Conservation (phyloP, 306 rosid genomes). For the Neltuma alba region DNA sequence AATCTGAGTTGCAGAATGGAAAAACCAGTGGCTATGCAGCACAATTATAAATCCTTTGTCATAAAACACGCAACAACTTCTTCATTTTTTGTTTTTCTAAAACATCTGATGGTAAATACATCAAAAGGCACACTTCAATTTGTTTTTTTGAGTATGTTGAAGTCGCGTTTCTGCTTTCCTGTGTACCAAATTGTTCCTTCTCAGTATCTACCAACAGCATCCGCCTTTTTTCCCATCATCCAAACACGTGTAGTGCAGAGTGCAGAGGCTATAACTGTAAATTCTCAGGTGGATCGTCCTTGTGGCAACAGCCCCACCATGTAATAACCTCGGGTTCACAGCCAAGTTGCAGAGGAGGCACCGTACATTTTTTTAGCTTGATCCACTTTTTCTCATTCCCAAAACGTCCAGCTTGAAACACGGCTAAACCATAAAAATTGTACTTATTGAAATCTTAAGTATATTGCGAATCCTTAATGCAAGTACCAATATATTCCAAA, state of each 20-base stretch:
- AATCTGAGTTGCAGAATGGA: slow-evolving; percentile 21
- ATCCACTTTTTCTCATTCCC: slow-evolving; percentile 49
- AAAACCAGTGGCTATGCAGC: slow-evolving; percentile 20
- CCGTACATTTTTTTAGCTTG: slow-evolving; percentile 42
- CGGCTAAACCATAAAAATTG: slow-evolving; percentile 34
- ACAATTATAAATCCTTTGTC: slow-evolving; percentile 15
- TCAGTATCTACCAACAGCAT: background rate
- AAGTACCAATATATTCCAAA: slow-evolving; percentile 59
- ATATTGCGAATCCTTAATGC: slow-evolving; percentile 38
- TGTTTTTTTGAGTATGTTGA: background rate
- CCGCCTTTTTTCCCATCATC: slow-evolving; percentile 6
- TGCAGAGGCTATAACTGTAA: slow-evolving; percentile 34
- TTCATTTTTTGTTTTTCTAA: background rate
- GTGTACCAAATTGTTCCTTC: background rate
- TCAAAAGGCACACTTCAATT: background rate
- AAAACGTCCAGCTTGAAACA: slow-evolving; percentile 33
- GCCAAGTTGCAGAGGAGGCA: slow-evolving; percentile 24
- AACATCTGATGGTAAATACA: background rate
- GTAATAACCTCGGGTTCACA: slow-evolving; percentile 16
- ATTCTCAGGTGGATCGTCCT: slow-evolving; percentile 27
- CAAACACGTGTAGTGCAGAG: slow-evolving; percentile 39
- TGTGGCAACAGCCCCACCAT: slow-evolving; percentile 34
- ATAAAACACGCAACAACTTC: slow-evolving; percentile 25
- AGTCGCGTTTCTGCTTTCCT: background rate
- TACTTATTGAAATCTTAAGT: slow-evolving; percentile 46